Evolutionary conservation across 768 basidiomycete genomes (phyloP), one percentile per base, ranked within the genome.

Genomic region (Fibroporia radiculosa): DNA sequence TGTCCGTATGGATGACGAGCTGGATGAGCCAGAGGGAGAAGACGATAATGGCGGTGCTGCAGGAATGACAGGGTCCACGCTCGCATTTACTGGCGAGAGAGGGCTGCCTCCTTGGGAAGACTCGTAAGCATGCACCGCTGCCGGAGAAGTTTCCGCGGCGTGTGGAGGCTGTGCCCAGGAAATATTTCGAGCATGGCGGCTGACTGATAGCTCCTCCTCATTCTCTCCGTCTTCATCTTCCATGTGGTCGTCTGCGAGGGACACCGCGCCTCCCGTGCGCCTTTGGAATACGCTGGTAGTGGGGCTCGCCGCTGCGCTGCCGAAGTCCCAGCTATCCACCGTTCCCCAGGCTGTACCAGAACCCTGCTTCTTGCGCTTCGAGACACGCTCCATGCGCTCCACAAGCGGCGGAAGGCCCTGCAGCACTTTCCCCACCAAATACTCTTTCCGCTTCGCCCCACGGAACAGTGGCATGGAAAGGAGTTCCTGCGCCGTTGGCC

Each of bases 241-340:
- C 43, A 65, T 65, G 41, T 69, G 70, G 5, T 67, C 58, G 13
- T 57, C 62, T 19, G 58, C 58, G 7, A 46, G 40, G 29, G 53
- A 58, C 26, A 56, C 43, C 3, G 46, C 20, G 19, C 48, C 48
- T 26, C 31, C 44, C 19, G 35, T 35, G n/a, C 23, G 33, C 20
- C 44, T 45, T 40, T 52, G 36, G 48, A 50, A 55, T 47, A 54
- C 53, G 40, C 48, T 56, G 48, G 53, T 63, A 60, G 35, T 53
- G 46, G 41, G 61, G 40, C 26, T 60, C 50, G 27, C 57, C 20
- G 61, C 27, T 52, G 58, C 10, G 63, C 67, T 75, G 19, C 72
- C 59, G 60, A 91, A 91, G 57, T 91, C 86, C 87, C 87, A 91
- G 3, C 87, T 88, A 44, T 84, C 87, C 44, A 82, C 63, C 8